Evolutionary conservation across 2,329 filamentous ascomycete species (phyloP).

Genomic region (Coleophoma crateriformis): DNA sequence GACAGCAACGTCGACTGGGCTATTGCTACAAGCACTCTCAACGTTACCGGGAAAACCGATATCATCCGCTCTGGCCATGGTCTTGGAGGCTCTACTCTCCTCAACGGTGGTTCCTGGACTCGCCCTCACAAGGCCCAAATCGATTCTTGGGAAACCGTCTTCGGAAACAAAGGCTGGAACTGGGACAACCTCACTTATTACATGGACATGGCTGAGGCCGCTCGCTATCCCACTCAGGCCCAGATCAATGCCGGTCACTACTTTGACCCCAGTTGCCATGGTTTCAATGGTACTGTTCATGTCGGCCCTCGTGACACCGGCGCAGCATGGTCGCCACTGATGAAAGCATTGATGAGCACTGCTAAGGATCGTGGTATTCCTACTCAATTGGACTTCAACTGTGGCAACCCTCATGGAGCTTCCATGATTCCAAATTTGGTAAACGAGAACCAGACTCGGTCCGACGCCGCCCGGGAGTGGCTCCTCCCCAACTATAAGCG

Average conservation of each 20-base stretch:
- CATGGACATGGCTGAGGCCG: conserved; percentile 7
- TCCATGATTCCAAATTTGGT: conserved; percentile 25
- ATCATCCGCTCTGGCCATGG: conserved; percentile 19
- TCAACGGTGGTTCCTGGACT: conserved; percentile 26
- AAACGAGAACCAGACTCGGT: conserved; percentile 12
- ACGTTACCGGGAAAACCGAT: conserved; percentile 17
- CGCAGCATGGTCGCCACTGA: conserved; percentile 16
- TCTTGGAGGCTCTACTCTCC: conserved; percentile 24
- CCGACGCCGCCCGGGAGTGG: conserved; percentile 24
- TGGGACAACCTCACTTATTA: conserved; percentile 2
- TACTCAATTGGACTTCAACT: conserved; percentile 11
- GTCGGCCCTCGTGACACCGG: conserved; percentile 17
- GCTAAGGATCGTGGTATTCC: conserved; percentile 6
- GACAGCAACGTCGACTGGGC: conserved; percentile 15
- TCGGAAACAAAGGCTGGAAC: conserved; percentile 3
- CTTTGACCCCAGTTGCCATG: conserved; percentile 19
- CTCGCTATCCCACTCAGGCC: conserved; percentile 12
- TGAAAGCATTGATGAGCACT: conserved; percentile 20
- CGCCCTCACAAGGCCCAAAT: conserved; percentile 17
- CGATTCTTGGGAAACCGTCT: conserved; percentile 5
- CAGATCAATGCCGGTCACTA: conserved; percentile 18
- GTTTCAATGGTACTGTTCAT: conserved; percentile 17
- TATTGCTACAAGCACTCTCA: conserved; percentile 12
- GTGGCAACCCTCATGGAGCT: conserved; percentile 23
- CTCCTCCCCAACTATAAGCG: conserved; percentile 20